Base-by-base conservation (phyloP, 140 eudicot genomes). In the Anethum foeniculum region DNA sequence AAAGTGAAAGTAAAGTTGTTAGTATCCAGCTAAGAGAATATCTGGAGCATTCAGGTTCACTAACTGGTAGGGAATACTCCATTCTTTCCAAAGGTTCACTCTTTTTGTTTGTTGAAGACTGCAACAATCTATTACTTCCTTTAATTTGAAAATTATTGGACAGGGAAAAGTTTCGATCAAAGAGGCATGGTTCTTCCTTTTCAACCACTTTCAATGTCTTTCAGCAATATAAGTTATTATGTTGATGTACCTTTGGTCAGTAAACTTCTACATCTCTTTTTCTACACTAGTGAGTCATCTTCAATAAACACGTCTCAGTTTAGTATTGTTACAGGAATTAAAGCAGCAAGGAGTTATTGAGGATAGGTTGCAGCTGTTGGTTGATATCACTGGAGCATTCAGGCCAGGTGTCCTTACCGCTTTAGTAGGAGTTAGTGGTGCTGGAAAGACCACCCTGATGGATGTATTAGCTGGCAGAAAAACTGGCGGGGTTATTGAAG, bases 341-440 rank as follows among this genome's bases (percentile, higher is more conserved):
- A 95, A 91, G 89, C 97, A 92, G 81, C 89, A 95, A 88, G 99
- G 99, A 62, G 79, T 90, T 58, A 43, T 64, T 71, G 99, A 88
- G 79, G 96, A 95, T 47, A 87, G 86, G 82, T 75, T 95, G 81
- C 97, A 95, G 87, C 83, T 95, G 79, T 84, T 95, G 87, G 88
- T 89, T 74, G 82, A 92, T 83, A 88, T 95, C 36, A 95, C 97
- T 32, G 97, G 97, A 84, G 97, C 97, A 78, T 95, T 95, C 78
- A 92, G 97, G 86, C 97, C 99, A n/a, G 99, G 99, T 77, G 96
- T 95, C 72, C 97, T 95, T 43, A 95, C 99, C 58, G 99, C 99
- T 79, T 84, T 95, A 82, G 99, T 95, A 32, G 99, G 99, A 21
- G 99, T 92, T 30, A 95, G 99, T 81, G 99, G 99, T 86, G 99